A percentile compares a stretch with the other conserved stretches of the same genome.
Conservation (phyloP, 2,329 filamentous ascomycete genomes). For the Pseudogymnoascus sp. region DNA sequence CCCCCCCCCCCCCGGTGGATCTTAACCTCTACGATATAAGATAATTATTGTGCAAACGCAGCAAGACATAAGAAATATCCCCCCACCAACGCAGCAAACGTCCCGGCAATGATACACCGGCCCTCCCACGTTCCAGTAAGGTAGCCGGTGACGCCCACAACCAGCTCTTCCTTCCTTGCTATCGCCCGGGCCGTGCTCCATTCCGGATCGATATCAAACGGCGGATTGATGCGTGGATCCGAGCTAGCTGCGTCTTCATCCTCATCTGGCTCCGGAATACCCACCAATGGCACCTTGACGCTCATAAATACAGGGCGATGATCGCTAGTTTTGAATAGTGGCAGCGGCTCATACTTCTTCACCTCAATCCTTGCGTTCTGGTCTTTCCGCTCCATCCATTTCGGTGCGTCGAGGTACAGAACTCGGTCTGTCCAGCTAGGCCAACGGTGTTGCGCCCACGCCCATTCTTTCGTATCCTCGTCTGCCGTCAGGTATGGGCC, state of each 20-base stretch:
- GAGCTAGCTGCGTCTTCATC: constrained; percentile 23
- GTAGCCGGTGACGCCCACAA: constrained; percentile 49
- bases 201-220: constrained; percentile 48
- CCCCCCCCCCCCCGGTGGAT: background rate
- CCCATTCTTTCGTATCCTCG: constrained; percentile 46
- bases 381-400: constrained; percentile 37
- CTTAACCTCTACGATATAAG: background rate
- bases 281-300: constrained; percentile 52
- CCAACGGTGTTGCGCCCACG: constrained; percentile 75
- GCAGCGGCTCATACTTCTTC: constrained; percentile 63
- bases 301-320: constrained; percentile 77
- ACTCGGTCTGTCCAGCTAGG: constrained; percentile 93
- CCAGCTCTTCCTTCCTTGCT: constrained; percentile 50
- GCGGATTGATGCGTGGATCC: constrained; percentile 38
- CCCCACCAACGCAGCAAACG: constrained; percentile 24
- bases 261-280: constrained; percentile 30
- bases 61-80: constrained; percentile 24
- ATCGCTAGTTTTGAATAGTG: constrained; percentile 74
- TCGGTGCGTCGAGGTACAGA: constrained; percentile 60
- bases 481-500: constrained; percentile 34
- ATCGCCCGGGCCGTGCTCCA: constrained; percentile 47
- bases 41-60: constrained; percentile 14
- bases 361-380: constrained; percentile 44
- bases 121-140: constrained; percentile 29
- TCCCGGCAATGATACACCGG: constrained; percentile 23